phyloP scores from a whole-genome alignment of 2,329 filamentous ascomycete species.

The Chrysoporthe cubensis region DNA sequence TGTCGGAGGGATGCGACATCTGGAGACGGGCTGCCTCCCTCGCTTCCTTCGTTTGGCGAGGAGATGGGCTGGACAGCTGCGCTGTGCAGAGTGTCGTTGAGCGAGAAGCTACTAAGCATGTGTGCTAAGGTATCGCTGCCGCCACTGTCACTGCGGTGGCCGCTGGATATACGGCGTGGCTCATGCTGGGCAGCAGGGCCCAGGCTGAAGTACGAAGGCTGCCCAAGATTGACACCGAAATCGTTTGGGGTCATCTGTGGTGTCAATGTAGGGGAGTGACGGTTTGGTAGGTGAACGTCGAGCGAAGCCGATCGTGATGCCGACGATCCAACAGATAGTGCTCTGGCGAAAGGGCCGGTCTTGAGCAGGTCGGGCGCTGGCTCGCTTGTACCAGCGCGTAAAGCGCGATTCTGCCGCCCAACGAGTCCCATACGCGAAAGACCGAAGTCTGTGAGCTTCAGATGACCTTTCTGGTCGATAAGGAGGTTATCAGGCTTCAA shows the following conservation, averaged over 20 bases:
- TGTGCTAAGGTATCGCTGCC: slow-evolving; percentile 83
- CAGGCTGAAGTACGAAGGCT: slow-evolving; percentile 93
- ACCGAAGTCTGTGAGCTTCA: slow-evolving; percentile 97
- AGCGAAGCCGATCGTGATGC: slow-evolving; percentile 79
- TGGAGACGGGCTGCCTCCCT: slow-evolving; percentile 74
- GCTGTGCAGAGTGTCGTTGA: slow-evolving; percentile 62
- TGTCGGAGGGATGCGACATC: slow-evolving; percentile 71
- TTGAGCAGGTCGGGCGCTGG: slow-evolving; percentile 92
- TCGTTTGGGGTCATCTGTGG: slow-evolving; percentile 85
- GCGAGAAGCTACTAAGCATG: slow-evolving; percentile 80
- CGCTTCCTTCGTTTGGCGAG: slow-evolving; percentile 72
- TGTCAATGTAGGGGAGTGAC: slow-evolving; percentile 79
- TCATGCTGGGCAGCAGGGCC: slow-evolving; percentile 57
- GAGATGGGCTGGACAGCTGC: slow-evolving; percentile 50
- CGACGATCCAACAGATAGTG: slow-evolving; percentile 84
- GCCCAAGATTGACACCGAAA: slow-evolving; percentile 64
- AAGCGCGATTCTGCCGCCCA: slow-evolving; percentile 90
- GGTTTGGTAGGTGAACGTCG: slow-evolving; percentile 72
- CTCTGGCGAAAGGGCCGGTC: slow-evolving; percentile 85
- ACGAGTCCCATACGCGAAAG: slow-evolving; percentile 96
- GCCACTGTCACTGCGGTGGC: slow-evolving; percentile 87
- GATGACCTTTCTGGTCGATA: slow-evolving; percentile 93
- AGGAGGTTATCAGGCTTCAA: slow-evolving; percentile 96
- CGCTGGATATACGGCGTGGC: slow-evolving; percentile 72
- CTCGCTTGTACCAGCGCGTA: slow-evolving; percentile 76